Evolutionary conservation across 768 basidiomycete species (phyloP).

Genomic region (Hypholoma sublateritium): DNA sequence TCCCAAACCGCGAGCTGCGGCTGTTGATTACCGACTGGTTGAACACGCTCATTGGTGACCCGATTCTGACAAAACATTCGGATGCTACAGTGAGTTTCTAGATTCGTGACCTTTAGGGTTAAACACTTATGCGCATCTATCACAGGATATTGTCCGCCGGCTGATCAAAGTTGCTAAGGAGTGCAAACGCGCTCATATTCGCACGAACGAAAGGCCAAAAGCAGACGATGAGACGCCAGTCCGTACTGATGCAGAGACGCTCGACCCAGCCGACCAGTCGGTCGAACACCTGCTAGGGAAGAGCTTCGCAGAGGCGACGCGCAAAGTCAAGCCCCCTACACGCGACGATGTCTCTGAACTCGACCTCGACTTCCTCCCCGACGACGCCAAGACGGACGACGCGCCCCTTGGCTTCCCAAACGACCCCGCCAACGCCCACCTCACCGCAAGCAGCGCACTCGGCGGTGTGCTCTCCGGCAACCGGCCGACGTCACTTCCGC

Average conservation of each 20-base stretch:
- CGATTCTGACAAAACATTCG: slow-evolving; percentile 59
- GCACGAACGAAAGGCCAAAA: slow-evolving; percentile 36
- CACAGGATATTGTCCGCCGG: slow-evolving; percentile 75
- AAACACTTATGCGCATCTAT: slow-evolving; percentile 6
- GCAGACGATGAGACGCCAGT: slow-evolving; percentile 23
- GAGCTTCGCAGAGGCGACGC: slow-evolving; percentile 62
- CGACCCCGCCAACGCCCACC: slow-evolving; percentile 50
- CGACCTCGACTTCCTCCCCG: slow-evolving; percentile 73
- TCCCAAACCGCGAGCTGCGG: slow-evolving; percentile 77
- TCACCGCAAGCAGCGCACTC: slow-evolving; percentile 34
- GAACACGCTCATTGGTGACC: slow-evolving; percentile 73
- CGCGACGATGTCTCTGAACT: slow-evolving; percentile 68
- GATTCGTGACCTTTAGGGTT: slow-evolving; percentile 8
- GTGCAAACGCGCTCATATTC: slow-evolving; percentile 68
- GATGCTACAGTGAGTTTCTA: slow-evolving; percentile 67
- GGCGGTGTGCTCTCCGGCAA: slow-evolving; percentile 37
- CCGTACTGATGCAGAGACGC: slow-evolving; percentile 5
- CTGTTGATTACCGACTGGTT: slow-evolving; percentile 75
- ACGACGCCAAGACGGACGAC: slow-evolving; percentile 37
- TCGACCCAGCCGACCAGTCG: slow-evolving; percentile 12
- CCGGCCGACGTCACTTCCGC: slow-evolving; percentile 46
- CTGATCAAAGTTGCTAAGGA: slow-evolving; percentile 83
- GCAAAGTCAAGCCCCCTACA: slow-evolving; percentile 29
- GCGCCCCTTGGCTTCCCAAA: slow-evolving; percentile 33
- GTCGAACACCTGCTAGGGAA: slow-evolving; percentile 56